Evolutionary conservation across 345 rosid genomes (phyloP).

Genomic region (Linum trigynum): DNA sequence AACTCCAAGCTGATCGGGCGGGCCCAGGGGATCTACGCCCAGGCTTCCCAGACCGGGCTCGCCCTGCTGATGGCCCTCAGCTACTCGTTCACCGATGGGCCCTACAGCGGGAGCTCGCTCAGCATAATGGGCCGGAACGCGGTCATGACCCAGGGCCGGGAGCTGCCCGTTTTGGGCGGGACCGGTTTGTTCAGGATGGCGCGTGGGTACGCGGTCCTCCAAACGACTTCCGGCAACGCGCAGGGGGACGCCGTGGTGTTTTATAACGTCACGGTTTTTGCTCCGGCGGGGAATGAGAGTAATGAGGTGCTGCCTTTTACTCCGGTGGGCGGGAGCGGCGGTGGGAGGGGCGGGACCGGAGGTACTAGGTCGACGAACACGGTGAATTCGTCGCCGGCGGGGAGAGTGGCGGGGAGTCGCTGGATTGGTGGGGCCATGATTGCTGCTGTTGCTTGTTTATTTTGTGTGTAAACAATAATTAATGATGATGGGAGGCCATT

Average conservation of each 20-base stretch:
- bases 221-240: neutral
- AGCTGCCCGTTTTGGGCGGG: conserved; percentile 23
- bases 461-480: neutral
- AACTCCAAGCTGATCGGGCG: conserved; percentile 17
- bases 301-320: neutral
- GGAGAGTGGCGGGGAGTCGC: neutral
- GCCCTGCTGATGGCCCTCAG: conserved; percentile 20
- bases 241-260: neutral
- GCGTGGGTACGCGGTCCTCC: conserved; percentile 7
- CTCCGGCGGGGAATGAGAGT: neutral
- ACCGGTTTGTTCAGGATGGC: conserved; percentile 21
- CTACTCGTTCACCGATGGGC: conserved; percentile 15
- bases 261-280: neutral
- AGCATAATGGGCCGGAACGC: conserved; percentile 20
- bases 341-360: neutral
- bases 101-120: conserved; percentile 14
- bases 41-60: conserved; percentile 12
- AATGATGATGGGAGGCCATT: too few species aligned
- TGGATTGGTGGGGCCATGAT: neutral
- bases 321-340: neutral
- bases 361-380: neutral
- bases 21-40: conserved; percentile 23
- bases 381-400: neutral
- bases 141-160: conserved; percentile 14
- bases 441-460: neutral